Conservation (phyloP, 441 rosid species). For the Gossypium schwendimanii region DNA sequence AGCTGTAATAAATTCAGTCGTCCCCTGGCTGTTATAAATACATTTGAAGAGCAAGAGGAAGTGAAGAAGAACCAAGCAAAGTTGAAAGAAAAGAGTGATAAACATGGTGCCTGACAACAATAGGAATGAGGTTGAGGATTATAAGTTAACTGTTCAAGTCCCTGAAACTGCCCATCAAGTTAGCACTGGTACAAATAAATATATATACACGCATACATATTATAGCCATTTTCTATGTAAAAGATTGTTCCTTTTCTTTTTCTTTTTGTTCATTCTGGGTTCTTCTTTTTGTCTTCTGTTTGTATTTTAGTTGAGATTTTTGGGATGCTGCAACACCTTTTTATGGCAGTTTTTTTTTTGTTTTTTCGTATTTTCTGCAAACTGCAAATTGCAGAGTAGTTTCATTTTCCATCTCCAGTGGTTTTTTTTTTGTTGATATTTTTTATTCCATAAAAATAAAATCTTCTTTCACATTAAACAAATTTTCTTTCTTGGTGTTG, state of each 20-base stretch:
- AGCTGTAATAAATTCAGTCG: not conserved
- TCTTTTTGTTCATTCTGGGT: not conserved
- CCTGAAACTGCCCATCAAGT: slow-evolving; percentile 91
- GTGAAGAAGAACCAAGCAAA: slow-evolving; percentile 1
- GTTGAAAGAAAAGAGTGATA: slow-evolving; percentile 23
- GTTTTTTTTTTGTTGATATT: too few species aligned
- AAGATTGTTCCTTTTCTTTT: slow-evolving; percentile 4
- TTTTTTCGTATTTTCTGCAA: not conserved
- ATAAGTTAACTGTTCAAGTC: slow-evolving; percentile 29
- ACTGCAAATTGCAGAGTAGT: not conserved
- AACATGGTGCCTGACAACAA: slow-evolving; percentile 18
- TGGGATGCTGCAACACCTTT: not conserved
- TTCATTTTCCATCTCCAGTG: not conserved
- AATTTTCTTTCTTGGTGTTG: too few species aligned
- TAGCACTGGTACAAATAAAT: slow-evolving; percentile 47
- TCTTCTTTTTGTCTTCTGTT: not conserved
- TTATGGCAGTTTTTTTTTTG: not conserved
- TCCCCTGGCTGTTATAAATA: slow-evolving; percentile 28
- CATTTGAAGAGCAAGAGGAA: slow-evolving; percentile 9
- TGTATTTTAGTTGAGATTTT: not conserved
- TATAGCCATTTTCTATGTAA: not conserved
- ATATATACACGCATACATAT: not conserved
- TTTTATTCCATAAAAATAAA: too few species aligned
- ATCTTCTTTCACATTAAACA: too few species aligned
- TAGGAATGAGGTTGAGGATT: slow-evolving; percentile 14